These are phyloP conservation scores for Dysphania ambrosioides DNA, from an alignment of 148 eudicot species.

Conservation along the genomic window DNA sequence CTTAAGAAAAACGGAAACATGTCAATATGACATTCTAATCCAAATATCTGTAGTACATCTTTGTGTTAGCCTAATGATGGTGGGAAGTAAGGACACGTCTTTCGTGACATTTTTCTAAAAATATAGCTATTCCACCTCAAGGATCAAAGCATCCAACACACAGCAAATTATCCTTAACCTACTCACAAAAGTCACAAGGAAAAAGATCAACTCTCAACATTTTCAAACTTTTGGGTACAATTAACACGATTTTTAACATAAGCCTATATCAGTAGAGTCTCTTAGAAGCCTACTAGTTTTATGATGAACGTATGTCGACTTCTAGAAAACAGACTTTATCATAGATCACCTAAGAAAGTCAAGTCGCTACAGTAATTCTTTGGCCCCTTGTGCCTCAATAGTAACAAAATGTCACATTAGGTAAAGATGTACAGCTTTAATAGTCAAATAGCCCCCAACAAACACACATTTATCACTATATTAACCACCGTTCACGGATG, in stretches of 20 bases:
- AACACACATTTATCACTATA: not conserved
- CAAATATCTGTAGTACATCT: not conserved
- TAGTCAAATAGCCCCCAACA: conserved; percentile 18
- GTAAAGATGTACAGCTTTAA: not conserved
- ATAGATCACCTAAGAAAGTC: not conserved
- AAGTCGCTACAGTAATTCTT: not conserved
- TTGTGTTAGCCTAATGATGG: not conserved
- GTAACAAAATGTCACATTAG: not conserved
- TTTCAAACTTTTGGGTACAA: not conserved
- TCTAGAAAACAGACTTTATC: not conserved
- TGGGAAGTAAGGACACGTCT: not conserved
- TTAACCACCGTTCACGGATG: conserved; percentile 21
- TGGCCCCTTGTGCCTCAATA: conserved; percentile 1
- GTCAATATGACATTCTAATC: not conserved
- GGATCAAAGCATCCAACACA: conserved; percentile 5
- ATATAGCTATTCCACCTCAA: not conserved
- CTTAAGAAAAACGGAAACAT: not conserved
- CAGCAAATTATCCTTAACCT: not conserved
- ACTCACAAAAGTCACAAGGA: not conserved
- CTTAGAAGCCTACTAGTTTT: not conserved
- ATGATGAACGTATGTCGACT: not conserved
- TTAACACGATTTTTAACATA: not conserved
- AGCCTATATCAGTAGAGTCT: not conserved
- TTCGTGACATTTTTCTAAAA: not conserved
- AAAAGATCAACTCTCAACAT: not conserved